Evolutionary conservation across 2,329 filamentous ascomycete genomes (phyloP).

Genomic region (Lachnellula arida): DNA sequence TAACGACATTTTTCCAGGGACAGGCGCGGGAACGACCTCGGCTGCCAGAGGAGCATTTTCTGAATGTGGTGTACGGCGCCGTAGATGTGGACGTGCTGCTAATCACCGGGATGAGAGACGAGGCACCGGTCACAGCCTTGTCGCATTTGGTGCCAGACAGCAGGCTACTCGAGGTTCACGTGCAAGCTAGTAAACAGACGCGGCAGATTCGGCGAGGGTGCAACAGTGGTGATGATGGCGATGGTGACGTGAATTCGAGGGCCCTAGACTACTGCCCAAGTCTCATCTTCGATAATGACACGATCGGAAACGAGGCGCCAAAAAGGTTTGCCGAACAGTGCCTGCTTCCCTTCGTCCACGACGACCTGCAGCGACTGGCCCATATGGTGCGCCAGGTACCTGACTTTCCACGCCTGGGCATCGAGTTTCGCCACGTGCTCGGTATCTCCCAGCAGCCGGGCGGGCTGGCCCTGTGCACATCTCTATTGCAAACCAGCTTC

Average conservation of each 20-base stretch:
- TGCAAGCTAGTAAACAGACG: slow-evolving; percentile 39
- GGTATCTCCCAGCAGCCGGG: slow-evolving; percentile 46
- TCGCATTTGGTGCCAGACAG: slow-evolving; percentile 50
- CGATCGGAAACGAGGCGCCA: slow-evolving; percentile 35
- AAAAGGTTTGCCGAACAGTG: slow-evolving; percentile 40
- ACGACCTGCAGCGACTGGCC: slow-evolving; percentile 42
- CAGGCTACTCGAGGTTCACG: slow-evolving; percentile 49
- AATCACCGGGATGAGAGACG: slow-evolving; percentile 51
- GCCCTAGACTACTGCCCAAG: slow-evolving; percentile 35
- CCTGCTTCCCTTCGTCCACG: slow-evolving; percentile 39
- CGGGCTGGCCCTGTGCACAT: slow-evolving; percentile 47
- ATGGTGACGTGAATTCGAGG: slow-evolving; percentile 19
- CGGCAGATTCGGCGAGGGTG: slow-evolving; percentile 35
- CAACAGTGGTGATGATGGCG: slow-evolving; percentile 9
- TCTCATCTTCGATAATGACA: slow-evolving; percentile 49
- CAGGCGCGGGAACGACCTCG: slow-evolving; percentile 40
- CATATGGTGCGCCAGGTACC: slow-evolving; percentile 46
- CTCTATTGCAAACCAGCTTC: slow-evolving; percentile 45
- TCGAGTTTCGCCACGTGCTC: slow-evolving; percentile 56
- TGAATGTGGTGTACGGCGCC: slow-evolving; percentile 39
- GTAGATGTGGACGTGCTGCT: slow-evolving; percentile 49
- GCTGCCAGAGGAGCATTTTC: slow-evolving; percentile 41
- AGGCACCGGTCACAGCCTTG: slow-evolving; percentile 49
- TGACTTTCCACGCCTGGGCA: slow-evolving; percentile 46
- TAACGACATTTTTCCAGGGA: slow-evolving; percentile 48